These are phyloP conservation scores for Scheffersomyces parashehatae DNA, from an alignment of 1,139 yeast genomes.

Conservation along the genomic window DNA sequence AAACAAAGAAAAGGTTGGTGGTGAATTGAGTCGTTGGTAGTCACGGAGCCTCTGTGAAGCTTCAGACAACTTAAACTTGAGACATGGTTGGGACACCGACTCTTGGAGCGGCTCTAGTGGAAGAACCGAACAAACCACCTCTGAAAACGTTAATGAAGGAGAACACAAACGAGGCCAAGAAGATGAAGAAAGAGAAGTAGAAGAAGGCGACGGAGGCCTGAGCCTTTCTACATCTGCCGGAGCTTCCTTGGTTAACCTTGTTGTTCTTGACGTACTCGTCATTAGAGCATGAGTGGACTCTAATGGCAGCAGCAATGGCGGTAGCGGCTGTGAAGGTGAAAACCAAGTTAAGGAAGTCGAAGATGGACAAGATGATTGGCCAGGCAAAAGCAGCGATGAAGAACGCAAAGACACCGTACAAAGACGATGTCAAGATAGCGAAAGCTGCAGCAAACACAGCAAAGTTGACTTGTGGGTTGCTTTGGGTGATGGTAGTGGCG, in stretches of 20 bases:
- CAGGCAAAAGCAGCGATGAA: constrained; percentile 80
- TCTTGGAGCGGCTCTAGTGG: constrained; percentile 61
- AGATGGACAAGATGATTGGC: constrained; percentile 71
- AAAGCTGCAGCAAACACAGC: constrained; percentile 85
- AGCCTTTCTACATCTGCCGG: constrained; percentile 89
- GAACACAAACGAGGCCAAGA: constrained; percentile 67
- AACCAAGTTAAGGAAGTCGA: constrained; percentile 86
- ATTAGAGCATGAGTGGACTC: constrained; percentile 84
- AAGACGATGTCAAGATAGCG: constrained; percentile 74
- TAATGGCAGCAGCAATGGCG: constrained; percentile 87
- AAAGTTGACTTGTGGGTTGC: constrained; percentile 85
- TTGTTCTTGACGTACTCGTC: constrained; percentile 60
- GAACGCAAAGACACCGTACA: constrained; percentile 80
- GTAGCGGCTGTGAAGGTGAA: constrained; percentile 95
- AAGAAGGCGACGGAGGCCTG: constrained; percentile 92
- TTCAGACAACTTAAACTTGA: constrained; percentile 54
- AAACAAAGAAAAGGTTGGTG: no score
- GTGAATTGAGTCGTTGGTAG: no score
- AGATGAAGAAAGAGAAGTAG: constrained; percentile 79
- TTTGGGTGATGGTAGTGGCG: constrained; percentile 55
- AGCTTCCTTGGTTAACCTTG: constrained; percentile 71
- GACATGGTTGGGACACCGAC: constrained; percentile 89
- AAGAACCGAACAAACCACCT: constrained; percentile 75
- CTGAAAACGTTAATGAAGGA: constrained; percentile 57
- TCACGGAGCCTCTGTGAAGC: no score